Percentiles rank a stretch among this genome's conserved stretches.
Conservation (phyloP, 805 yeast species). For the Alloascoidea africana region DNA sequence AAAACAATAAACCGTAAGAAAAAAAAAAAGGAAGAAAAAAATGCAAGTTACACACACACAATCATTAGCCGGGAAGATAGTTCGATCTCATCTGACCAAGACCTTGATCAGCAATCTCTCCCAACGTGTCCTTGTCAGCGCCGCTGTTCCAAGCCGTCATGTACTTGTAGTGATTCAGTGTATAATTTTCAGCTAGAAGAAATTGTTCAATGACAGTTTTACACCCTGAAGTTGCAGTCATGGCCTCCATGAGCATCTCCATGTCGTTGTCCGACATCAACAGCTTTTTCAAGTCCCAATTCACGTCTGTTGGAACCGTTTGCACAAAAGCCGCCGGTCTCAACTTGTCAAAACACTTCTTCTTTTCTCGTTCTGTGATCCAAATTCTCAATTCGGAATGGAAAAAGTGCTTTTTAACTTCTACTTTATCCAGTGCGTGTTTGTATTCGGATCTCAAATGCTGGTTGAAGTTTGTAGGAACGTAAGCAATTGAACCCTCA, state of each 20-base stretch:
- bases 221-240: background rate
- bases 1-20: too few relatives aligned
- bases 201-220: background rate
- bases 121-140: background rate
- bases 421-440: background rate
- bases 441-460: slow-evolving; percentile 24
- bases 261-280: background rate
- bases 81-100: background rate
- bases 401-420: background rate
- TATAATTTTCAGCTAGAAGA: background rate
- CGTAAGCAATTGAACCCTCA: slow-evolving; percentile 38
- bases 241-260: background rate
- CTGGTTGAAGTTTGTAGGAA: slow-evolving; percentile 25
- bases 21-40: too few relatives aligned
- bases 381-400: background rate
- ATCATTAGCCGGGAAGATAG: too few relatives aligned
- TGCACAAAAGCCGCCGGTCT: background rate
- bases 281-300: background rate
- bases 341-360: background rate
- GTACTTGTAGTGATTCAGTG: background rate
- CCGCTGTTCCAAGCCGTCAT: background rate
- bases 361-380: background rate
- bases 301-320: background rate
- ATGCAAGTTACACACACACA: too few relatives aligned
- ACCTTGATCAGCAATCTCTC: background rate